These are phyloP conservation scores for Cornus suecica DNA, from an alignment of 148 eudicot genomes.

Conservation along the genomic window DNA sequence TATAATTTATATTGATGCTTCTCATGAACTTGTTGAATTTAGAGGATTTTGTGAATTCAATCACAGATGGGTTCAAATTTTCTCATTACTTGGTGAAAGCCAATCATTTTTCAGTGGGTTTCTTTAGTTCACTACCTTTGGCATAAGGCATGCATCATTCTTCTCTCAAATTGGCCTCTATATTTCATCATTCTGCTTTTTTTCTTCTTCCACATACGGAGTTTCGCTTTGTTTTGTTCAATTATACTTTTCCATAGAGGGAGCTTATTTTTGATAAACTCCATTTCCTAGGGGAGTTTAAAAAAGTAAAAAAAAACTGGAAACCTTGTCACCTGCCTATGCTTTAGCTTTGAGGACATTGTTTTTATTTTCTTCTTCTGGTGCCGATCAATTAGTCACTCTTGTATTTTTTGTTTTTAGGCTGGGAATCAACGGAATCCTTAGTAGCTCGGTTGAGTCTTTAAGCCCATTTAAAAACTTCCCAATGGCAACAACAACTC, in stretches of 20 bases:
- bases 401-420: conserved; percentile 25
- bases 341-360: background rate
- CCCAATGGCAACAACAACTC: conserved; percentile 26
- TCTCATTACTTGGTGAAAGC: background rate
- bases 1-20: background rate
- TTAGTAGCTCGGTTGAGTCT: conserved; percentile 50
- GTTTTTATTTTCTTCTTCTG: background rate
- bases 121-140: background rate
- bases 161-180: background rate
- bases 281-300: too few relatives aligned
- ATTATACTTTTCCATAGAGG: background rate
- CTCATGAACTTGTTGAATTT: background rate
- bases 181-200: background rate
- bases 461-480: conserved; percentile 50
- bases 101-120: background rate
- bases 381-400: background rate
- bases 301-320: too few relatives aligned
- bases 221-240: background rate
- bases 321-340: background rate
- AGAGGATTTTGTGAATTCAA: background rate
- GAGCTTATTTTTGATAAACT: too few relatives aligned
- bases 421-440: conserved; percentile 47
- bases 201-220: background rate
- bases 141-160: background rate
- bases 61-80: background rate